Evolutionary conservation across 2,329 filamentous ascomycete genomes (phyloP).

Genomic region (Scedosporium aurantiacum): DNA sequence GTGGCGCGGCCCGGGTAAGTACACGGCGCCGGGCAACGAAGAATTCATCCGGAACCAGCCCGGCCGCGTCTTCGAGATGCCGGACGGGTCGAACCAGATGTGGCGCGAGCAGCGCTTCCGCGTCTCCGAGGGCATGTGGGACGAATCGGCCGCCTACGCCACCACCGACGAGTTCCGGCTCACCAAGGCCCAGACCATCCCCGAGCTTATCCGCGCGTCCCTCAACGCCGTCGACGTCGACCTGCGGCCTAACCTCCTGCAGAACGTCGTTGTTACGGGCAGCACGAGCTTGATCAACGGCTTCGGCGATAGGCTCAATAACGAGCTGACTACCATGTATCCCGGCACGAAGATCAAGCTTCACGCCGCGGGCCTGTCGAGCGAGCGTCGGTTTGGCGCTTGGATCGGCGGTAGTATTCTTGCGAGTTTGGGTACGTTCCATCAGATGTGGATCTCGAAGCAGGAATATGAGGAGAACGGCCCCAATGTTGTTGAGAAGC

Average conservation of each 20-base stretch:
- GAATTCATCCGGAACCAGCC: slow-evolving; percentile 63
- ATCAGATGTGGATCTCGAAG: slow-evolving; percentile 98
- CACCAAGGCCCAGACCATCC: slow-evolving; percentile 68
- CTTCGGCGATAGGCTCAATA: slow-evolving; percentile 81
- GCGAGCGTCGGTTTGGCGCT: slow-evolving; percentile 80
- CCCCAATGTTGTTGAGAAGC: slow-evolving; percentile 80
- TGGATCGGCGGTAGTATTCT: slow-evolving; percentile 98
- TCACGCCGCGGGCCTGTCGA: slow-evolving; percentile 73
- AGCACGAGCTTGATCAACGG: slow-evolving; percentile 80
- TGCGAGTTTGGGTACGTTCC: slow-evolving; percentile 90
- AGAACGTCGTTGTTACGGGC: slow-evolving; percentile 87
- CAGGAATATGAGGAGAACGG: slow-evolving; percentile 98
- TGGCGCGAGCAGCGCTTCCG: slow-evolving; percentile 83
- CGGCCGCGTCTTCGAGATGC: slow-evolving; percentile 89
- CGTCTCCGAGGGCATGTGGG: slow-evolving; percentile 82
- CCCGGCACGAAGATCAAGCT: slow-evolving; percentile 81
- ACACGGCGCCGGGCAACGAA: slow-evolving; percentile 56
- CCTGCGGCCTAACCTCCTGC: slow-evolving; percentile 68
- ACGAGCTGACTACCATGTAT: slow-evolving; percentile 70
- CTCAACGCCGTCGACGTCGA: slow-evolving; percentile 80
- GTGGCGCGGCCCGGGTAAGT: slow-evolving; percentile 71
- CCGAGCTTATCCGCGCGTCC: slow-evolving; percentile 67
- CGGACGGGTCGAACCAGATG: slow-evolving; percentile 90
- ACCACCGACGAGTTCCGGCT: slow-evolving; percentile 21
- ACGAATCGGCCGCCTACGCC: slow-evolving; percentile 63